These are phyloP conservation scores for Xerocomus brunneocitrinus DNA, from an alignment of 768 basidiomycete species.

Conservation along the genomic window DNA sequence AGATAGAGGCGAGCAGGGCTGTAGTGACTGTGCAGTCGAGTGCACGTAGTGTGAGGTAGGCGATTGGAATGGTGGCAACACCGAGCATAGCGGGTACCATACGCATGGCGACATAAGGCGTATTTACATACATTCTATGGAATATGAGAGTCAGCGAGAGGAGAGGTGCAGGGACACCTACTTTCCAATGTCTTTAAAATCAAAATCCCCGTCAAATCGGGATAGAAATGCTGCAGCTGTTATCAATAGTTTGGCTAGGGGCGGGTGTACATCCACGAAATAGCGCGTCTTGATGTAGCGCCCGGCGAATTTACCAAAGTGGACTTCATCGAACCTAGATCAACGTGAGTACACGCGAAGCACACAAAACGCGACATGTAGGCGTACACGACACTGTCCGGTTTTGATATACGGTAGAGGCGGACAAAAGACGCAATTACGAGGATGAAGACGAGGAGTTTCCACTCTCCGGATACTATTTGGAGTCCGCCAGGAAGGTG, in stretches of 20 bases:
- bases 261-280: conserved; percentile 95
- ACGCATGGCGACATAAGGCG: conserved; percentile 97
- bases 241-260: conserved; percentile 92
- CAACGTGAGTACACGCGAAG: not conserved
- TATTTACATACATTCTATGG: conserved; percentile 70
- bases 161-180: conserved; percentile 35
- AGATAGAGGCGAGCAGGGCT: conserved; percentile 82
- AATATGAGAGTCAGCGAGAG: not conserved
- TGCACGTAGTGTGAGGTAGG: conserved; percentile 90
- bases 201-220: conserved; percentile 90
- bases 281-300: conserved; percentile 92
- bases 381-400: conserved; percentile 88
- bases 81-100: conserved; percentile 90
- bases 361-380: not conserved
- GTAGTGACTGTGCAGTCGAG: conserved; percentile 91
- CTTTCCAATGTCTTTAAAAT: conserved; percentile 98
- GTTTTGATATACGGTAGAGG: conserved; percentile 78
- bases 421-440: conserved; percentile 78
- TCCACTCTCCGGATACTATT: conserved; percentile 70
- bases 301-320: conserved; percentile 95
- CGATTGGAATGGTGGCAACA: conserved; percentile 80
- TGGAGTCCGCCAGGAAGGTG: conserved; percentile 56
- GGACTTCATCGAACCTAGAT: conserved; percentile 92
- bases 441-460: conserved; percentile 60
- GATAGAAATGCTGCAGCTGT: conserved; percentile 84